A percentile compares a stretch with the other conserved stretches of the same genome.
Conservation (phyloP, 2,329 filamentous ascomycete species). For the Talaromyces sp. region DNA sequence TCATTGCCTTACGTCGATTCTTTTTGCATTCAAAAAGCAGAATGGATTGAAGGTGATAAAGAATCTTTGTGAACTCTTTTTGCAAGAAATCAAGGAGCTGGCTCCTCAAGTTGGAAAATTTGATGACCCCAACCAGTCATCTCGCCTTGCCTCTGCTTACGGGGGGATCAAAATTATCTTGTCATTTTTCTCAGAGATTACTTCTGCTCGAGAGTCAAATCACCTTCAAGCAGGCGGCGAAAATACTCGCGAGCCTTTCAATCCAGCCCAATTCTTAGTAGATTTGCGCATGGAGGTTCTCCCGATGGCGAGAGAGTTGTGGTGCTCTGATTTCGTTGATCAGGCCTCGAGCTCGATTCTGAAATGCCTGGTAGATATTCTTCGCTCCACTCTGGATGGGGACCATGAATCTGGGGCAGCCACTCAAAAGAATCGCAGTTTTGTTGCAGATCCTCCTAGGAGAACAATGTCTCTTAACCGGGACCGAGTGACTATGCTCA, state of each 20-base stretch:
- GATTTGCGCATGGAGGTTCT: constrained; percentile 78
- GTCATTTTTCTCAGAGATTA: constrained; percentile 71
- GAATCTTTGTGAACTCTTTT: constrained; percentile 65
- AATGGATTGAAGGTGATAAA: constrained; percentile 73
- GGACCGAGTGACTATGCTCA: constrained; percentile 42
- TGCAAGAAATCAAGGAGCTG: constrained; percentile 51
- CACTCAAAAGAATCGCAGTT: constrained; percentile 55
- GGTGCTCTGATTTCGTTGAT: constrained; percentile 80
- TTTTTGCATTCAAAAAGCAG: constrained; percentile 80
- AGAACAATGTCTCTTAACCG: constrained; percentile 51
- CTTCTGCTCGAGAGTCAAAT: constrained; percentile 71
- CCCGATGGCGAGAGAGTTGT: constrained; percentile 70
- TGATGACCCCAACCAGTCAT: constrained; percentile 37
- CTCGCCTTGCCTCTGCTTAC: constrained; percentile 48
- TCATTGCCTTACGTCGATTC: constrained; percentile 63
- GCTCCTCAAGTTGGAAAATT: constrained; percentile 40
- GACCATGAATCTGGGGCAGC: constrained; percentile 67
- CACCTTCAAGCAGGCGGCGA: constrained; percentile 47
- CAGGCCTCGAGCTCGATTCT: constrained; percentile 73
- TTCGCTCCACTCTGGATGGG: constrained; percentile 72
- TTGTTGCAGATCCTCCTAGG: constrained; percentile 41
- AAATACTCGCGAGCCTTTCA: constrained; percentile 56
- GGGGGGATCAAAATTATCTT: constrained; percentile 76
- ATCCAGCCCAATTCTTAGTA: constrained; percentile 72
- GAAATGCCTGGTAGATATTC: constrained; percentile 74